Conservation (phyloP, 164 flowering plant genomes). For the Tinospora cordifolia region DNA sequence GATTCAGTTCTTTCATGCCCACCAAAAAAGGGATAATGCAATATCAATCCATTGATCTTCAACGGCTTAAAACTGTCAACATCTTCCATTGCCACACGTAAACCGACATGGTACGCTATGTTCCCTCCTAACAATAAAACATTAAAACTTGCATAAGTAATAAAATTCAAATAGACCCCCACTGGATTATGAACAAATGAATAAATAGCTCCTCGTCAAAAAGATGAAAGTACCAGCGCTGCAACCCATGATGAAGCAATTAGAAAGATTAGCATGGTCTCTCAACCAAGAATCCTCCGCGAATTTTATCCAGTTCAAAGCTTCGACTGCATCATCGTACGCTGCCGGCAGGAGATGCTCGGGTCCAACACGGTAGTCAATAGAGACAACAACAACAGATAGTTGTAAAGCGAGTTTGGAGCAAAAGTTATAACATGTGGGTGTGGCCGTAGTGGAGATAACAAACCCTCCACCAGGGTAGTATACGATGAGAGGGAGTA, state of each 20-base stretch:
- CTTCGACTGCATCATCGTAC: conserved; percentile 50
- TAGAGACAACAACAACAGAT: conserved; percentile 40
- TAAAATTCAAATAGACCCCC: no score
- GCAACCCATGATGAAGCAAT: conserved; percentile 47
- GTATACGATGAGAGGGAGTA: conserved; percentile 46
- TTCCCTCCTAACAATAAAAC: no score
- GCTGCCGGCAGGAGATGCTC: conserved; percentile 73
- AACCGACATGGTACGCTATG: conserved; percentile 46
- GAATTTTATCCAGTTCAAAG: conserved; percentile 42
- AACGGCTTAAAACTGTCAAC: conserved; percentile 31
- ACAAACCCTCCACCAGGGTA: conserved; percentile 66
- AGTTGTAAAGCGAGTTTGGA: conserved; percentile 19
- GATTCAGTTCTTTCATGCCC: conserved; percentile 46
- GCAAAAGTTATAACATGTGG: conserved; percentile 33
- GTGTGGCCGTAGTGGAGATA: conserved; percentile 26
- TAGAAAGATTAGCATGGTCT: conserved; percentile 36
- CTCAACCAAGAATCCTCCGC: conserved; percentile 48
- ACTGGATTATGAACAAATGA: no score
- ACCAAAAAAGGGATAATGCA: conserved; percentile 46
- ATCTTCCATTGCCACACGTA: conserved; percentile 28
- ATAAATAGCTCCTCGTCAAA: no score
- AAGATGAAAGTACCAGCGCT: no score
- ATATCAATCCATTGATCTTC: conserved; percentile 40
- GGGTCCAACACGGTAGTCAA: conserved; percentile 67
- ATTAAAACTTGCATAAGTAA: no score